Conservation (phyloP, 768 basidiomycete genomes). For the Boletus rufocinnamomeus region DNA sequence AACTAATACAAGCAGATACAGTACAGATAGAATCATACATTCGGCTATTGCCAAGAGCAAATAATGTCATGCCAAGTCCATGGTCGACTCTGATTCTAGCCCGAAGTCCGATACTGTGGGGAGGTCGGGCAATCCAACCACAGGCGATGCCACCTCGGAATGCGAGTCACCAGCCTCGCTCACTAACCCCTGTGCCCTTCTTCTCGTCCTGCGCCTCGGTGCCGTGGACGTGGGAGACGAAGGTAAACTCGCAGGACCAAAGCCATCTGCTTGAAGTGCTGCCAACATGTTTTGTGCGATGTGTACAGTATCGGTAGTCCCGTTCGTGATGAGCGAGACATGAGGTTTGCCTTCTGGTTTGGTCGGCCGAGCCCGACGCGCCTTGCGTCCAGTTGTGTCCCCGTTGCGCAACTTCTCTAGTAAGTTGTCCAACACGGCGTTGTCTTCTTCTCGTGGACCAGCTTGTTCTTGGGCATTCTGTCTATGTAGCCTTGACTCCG, state of each 20-base stretch:
- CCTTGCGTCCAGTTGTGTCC: constrained; percentile 58
- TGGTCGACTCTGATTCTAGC: constrained; percentile 27
- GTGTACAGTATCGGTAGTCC: constrained; percentile 46
- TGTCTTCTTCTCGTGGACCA: constrained; percentile 55
- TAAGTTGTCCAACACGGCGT: constrained; percentile 62
- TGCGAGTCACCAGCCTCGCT: constrained; percentile 37
- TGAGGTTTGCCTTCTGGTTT: constrained; percentile 38
- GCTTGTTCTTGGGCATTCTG: constrained; percentile 48
- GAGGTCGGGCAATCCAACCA: constrained; percentile 27
- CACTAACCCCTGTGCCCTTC: constrained; percentile 38
- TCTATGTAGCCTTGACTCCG: constrained; percentile 60
- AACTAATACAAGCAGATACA: constrained; percentile 35
- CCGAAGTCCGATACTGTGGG: constrained; percentile 32
- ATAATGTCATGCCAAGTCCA: constrained; percentile 31
- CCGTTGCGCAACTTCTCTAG: constrained; percentile 74
- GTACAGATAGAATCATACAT: constrained; percentile 35
- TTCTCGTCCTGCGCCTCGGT: constrained; percentile 31
- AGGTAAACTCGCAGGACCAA: constrained; percentile 45
- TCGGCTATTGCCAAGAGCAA: constrained; percentile 24
- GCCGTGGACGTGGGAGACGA: constrained; percentile 47
- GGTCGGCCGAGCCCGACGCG: constrained; percentile 47
- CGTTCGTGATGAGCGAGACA: constrained; percentile 20
- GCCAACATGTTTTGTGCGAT: constrained; percentile 77
- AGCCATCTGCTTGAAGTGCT: constrained; percentile 69
- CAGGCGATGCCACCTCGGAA: constrained; percentile 29